Evolutionary conservation across 805 yeast genomes (phyloP).

Genomic region (Pichia membranifaciens): DNA sequence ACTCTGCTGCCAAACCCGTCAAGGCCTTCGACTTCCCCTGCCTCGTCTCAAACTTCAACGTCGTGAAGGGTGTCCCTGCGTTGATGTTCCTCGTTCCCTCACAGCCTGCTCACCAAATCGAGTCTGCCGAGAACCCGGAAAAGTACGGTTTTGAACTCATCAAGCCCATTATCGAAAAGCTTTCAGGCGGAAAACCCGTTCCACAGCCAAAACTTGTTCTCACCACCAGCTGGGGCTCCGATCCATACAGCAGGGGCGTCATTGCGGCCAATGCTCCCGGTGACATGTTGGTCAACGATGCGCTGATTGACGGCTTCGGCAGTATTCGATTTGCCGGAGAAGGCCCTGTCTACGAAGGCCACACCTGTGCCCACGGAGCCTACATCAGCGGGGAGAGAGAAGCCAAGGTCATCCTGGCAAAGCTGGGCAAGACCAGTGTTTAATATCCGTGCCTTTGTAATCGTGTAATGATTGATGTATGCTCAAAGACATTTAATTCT

Average conservation of each 20-base stretch:
- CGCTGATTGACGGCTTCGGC: conserved; percentile 27
- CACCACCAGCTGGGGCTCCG: conserved; percentile 41
- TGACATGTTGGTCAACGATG: conserved; percentile 35
- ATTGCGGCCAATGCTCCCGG: conserved; percentile 38
- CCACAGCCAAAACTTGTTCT: conserved; percentile 24
- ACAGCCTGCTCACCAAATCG: conserved; percentile 44
- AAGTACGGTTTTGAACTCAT: conserved; percentile 37
- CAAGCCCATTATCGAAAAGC: conserved; percentile 35
- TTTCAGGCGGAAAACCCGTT: conserved; percentile 20
- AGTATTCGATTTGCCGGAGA: conserved; percentile 51
- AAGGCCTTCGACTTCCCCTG: conserved; percentile 28
- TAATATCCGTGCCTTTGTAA: no score
- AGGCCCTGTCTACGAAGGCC: conserved; percentile 45
- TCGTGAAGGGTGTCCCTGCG: conserved; percentile 30
- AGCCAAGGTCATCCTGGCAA: conserved; percentile 25
- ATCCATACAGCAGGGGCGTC: conserved; percentile 46
- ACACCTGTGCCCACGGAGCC: conserved; percentile 54
- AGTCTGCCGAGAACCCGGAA: conserved; percentile 28
- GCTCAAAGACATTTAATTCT: no score
- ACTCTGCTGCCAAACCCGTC: conserved; percentile 4
- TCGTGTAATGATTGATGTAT: no score
- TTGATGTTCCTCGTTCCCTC: conserved; percentile 41
- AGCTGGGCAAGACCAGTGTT: background rate
- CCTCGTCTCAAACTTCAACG: conserved; percentile 24
- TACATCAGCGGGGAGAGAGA: conserved; percentile 45